Evolutionary conservation across 1,284 basidiomycete genomes (phyloP).

Genomic region (Sporisorium reilianum): DNA sequence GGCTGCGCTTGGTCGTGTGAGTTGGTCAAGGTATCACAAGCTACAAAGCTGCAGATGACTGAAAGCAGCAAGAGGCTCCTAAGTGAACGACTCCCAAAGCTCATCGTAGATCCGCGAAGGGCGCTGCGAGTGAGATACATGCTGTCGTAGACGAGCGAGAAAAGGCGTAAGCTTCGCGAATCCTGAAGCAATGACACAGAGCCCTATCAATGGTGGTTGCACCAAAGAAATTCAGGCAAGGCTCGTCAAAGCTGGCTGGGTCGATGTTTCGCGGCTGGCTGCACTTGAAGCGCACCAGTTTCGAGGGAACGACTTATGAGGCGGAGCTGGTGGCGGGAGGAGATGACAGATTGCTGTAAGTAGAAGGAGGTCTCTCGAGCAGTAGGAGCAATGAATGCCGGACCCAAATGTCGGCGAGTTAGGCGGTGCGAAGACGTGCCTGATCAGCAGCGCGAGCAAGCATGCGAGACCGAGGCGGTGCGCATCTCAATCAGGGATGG

Average conservation of each 20-base stretch:
- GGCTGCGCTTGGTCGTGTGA: background rate
- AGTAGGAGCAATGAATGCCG: background rate
- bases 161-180: no score
- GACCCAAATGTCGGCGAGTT: background rate
- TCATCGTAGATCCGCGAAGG: background rate
- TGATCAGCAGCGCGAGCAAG: background rate
- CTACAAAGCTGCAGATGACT: conserved; percentile 1
- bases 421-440: background rate
- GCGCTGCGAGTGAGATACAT: background rate
- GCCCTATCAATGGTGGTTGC: background rate
- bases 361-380: background rate
- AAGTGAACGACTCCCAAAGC: background rate
- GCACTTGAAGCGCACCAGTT: background rate
- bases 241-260: background rate
- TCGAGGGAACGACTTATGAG: no score
- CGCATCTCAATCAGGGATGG: background rate
- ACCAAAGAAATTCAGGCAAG: background rate
- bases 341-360: background rate
- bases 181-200: no score
- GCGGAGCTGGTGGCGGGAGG: background rate
- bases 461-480: background rate
- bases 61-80: conserved; percentile 4
- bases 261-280: background rate
- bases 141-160: background rate
- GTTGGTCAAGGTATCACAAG: background rate